A percentile compares a stretch with the other conserved stretches of the same genome.
These are phyloP conservation scores for Rhizopogon parksii DNA, from an alignment of 1,284 basidiomycete genomes.

Conservation along the genomic window DNA sequence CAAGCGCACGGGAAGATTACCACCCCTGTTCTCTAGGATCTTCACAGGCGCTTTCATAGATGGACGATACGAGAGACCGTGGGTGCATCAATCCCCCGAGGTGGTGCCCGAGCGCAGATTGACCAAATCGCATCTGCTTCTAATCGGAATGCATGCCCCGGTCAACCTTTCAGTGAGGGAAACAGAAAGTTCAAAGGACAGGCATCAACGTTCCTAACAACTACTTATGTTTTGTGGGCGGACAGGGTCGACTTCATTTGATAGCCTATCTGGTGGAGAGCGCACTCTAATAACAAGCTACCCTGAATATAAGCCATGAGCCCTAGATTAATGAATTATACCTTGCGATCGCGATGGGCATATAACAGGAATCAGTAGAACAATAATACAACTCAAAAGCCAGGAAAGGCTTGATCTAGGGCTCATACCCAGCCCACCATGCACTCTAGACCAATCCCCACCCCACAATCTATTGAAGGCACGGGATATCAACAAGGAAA, in stretches of 20 bases:
- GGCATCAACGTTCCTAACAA: background rate
- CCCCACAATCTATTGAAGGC: constrained; percentile 11
- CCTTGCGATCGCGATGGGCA: constrained; percentile 1
- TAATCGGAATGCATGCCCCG: constrained; percentile 19
- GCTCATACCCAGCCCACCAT: constrained; percentile 1
- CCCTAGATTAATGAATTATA: background rate
- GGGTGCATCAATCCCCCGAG: constrained; percentile 11
- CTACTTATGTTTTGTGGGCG: background rate
- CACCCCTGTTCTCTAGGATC: background rate
- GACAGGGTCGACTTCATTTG: background rate
- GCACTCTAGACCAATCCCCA: background rate
- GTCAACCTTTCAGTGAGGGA: background rate
- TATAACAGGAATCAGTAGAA: constrained; percentile 10
- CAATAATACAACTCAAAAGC: constrained; percentile 6
- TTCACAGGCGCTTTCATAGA: constrained; percentile 19
- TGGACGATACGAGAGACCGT: constrained; percentile 21
- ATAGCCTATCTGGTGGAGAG: background rate
- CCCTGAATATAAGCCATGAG: constrained; percentile 2
- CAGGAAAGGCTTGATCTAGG: constrained; percentile 1
- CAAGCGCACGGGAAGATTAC: constrained; percentile 1
- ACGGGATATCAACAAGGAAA: constrained; percentile 4
- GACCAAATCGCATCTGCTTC: constrained; percentile 24
- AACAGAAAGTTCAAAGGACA: background rate
- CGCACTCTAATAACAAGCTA: constrained; percentile 10
- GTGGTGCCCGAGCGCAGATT: constrained; percentile 22